Conservation (phyloP, 495 filamentous ascomycete genomes). For the Daldinia concentrica region DNA sequence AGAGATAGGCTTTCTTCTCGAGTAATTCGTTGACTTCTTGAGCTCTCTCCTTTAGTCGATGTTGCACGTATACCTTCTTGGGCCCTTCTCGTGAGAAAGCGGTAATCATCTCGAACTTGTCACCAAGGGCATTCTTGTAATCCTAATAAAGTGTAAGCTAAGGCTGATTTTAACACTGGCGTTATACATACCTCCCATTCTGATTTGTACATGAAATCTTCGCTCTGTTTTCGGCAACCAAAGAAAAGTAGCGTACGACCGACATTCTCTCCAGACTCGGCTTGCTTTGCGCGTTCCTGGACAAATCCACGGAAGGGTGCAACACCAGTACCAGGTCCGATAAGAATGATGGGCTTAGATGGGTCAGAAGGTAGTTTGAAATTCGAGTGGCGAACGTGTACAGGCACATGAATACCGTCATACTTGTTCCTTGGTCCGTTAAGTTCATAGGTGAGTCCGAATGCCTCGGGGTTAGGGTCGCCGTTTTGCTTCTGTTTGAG, state of each 20-base stretch:
- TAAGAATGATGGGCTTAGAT: slow-evolving; percentile 90
- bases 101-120: slow-evolving; percentile 85
- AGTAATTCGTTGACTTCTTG: slow-evolving; percentile 88
- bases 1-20: slow-evolving; percentile 89
- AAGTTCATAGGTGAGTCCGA: slow-evolving; percentile 89
- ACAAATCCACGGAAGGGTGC: slow-evolving; percentile 96
- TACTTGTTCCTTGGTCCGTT: slow-evolving; percentile 95
- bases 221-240: slow-evolving; percentile 81
- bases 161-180: neutral
- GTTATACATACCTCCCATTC: slow-evolving; percentile 88
- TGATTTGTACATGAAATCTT: slow-evolving; percentile 92
- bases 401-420: slow-evolving; percentile 93
- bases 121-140: slow-evolving; percentile 82
- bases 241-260: slow-evolving; percentile 94
- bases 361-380: slow-evolving; percentile 99
- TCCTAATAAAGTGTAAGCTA: slow-evolving; percentile 61
- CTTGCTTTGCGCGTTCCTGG: slow-evolving; percentile 87
- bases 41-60: slow-evolving; percentile 83
- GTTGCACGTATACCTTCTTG: slow-evolving; percentile 97
- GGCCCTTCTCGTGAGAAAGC: slow-evolving; percentile 89
- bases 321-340: slow-evolving; percentile 96
- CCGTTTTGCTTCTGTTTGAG: slow-evolving; percentile 97
- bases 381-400: slow-evolving; percentile 97
- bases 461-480: slow-evolving; percentile 83
- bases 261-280: slow-evolving; percentile 81